Percentiles rank a stretch among this genome's conserved stretches.
Evolutionary conservation across 116 monocot species (phyloP).

Genomic region (Iris pallida): DNA sequence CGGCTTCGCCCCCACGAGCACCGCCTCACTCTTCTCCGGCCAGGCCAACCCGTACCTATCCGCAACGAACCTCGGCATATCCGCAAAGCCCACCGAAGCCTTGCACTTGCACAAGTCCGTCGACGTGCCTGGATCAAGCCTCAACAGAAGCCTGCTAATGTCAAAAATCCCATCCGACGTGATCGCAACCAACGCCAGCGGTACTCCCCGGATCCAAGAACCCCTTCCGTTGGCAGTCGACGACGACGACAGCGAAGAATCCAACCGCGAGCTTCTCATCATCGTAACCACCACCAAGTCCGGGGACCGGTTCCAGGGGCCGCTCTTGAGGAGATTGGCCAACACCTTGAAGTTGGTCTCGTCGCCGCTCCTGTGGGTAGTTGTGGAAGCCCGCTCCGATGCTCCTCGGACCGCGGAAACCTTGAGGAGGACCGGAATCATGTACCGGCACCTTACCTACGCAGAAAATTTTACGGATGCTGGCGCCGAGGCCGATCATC

Average conservation of each 20-base stretch:
- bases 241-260: not conserved
- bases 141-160: not conserved
- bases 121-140: not conserved
- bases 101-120: too few species aligned
- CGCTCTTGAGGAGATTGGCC: conserved; percentile 40
- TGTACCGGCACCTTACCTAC: conserved; percentile 73
- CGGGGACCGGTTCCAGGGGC: conserved; percentile 17
- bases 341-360: conserved; percentile 48
- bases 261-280: conserved; percentile 27
- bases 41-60: not conserved
- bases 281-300: conserved; percentile 42
- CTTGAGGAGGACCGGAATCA: conserved; percentile 63
- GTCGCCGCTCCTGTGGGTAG: conserved; percentile 74
- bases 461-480: conserved; percentile 62
- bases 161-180: not conserved
- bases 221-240: not conserved
- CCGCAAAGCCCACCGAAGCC: not conserved
- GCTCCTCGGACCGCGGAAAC: conserved; percentile 37
- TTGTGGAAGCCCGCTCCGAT: conserved; percentile 36
- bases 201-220: not conserved
- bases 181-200: too few species aligned
- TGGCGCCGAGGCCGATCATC: conserved; percentile 46
- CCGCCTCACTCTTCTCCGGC: conserved; percentile 25
- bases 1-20: conserved; percentile 65
- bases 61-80: not conserved